Evolutionary conservation across 495 filamentous ascomycete genomes (phyloP).

Genomic region (Eremomyces bilateralis): DNA sequence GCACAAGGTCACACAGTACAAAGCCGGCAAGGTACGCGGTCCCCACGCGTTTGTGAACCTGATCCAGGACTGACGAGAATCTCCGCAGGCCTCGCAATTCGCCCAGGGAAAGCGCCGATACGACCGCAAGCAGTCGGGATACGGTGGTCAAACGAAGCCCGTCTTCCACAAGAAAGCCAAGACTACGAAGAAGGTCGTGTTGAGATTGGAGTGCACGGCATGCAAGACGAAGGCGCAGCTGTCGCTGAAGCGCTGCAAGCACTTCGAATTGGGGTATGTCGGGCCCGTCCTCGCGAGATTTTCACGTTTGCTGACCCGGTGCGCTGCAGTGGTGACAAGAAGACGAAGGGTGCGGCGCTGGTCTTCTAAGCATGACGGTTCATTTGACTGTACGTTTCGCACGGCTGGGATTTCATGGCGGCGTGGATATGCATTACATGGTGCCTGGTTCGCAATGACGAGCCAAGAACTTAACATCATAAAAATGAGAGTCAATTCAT

Average conservation of each 20-base stretch:
- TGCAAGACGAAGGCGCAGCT: slow-evolving; percentile 99
- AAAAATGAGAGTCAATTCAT: no score
- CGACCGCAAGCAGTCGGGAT: slow-evolving; percentile 98
- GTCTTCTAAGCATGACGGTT: slow-evolving; percentile 74
- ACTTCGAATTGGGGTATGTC: slow-evolving; percentile 95
- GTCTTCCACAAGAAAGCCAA: slow-evolving; percentile 99
- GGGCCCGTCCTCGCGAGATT: no score
- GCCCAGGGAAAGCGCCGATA: slow-evolving; percentile 99
- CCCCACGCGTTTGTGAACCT: background rate
- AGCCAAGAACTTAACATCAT: no score
- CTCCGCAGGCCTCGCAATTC: slow-evolving; percentile 58
- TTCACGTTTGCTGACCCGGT: slow-evolving; percentile 3
- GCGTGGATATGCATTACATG: no score
- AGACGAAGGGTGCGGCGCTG: slow-evolving; percentile 99
- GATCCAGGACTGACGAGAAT: slow-evolving; percentile 1
- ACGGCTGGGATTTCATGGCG: no score
- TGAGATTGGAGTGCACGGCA: slow-evolving; percentile 81
- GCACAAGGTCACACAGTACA: slow-evolving; percentile 95
- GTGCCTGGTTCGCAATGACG: no score
- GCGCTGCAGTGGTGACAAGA: slow-evolving; percentile 92
- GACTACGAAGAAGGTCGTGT: slow-evolving; percentile 99
- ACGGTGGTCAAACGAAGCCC: slow-evolving; percentile 99
- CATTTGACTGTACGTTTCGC: no score
- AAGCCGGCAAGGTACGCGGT: slow-evolving; percentile 60
- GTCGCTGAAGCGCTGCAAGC: slow-evolving; percentile 97